Percentiles rank a stretch among this genome's conserved stretches.
These are phyloP conservation scores for Lasiosphaeris hirsuta DNA, from an alignment of 495 filamentous ascomycete genomes.

Conservation along the genomic window DNA sequence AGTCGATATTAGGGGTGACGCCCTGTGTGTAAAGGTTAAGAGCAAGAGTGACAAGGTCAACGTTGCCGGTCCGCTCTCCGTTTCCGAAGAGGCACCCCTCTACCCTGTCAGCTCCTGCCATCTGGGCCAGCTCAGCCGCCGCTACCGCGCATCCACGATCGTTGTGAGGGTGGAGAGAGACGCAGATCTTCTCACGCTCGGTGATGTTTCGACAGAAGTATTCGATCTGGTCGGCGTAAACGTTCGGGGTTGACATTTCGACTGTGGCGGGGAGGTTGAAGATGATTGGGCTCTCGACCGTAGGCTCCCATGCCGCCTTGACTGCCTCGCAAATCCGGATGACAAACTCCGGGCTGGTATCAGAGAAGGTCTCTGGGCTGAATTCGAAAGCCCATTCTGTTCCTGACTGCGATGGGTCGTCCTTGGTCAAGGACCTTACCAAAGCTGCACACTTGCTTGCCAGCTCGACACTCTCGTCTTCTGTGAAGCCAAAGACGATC, in stretches of 20 bases:
- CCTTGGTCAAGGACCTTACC: conserved; percentile 89
- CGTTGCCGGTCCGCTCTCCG: conserved; percentile 93
- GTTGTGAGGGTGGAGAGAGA: conserved; percentile 90
- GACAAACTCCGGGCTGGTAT: conserved; percentile 80
- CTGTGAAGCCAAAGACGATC: conserved; percentile 83
- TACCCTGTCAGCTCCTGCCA: conserved; percentile 95
- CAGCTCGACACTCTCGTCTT: conserved; percentile 75
- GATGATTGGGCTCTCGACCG: conserved; percentile 79
- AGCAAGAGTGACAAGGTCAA: conserved; percentile 90
- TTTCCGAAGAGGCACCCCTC: conserved; percentile 96
- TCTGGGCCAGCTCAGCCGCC: conserved; percentile 82
- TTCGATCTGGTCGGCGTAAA: conserved; percentile 96
- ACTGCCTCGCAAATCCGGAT: conserved; percentile 88
- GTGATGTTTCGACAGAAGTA: conserved; percentile 84
- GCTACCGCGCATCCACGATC: conserved; percentile 89
- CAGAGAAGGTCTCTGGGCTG: conserved; percentile 94
- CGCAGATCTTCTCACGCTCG: conserved; percentile 77
- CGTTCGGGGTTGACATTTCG: conserved; percentile 92
- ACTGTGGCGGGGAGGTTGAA: conserved; percentile 98
- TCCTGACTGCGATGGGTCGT: conserved; percentile 69
- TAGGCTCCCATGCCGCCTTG: conserved; percentile 91
- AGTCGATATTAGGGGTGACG: conserved; percentile 83
- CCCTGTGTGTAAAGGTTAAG: conserved; percentile 97
- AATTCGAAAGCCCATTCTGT: conserved; percentile 97
- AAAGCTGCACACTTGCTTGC: conserved; percentile 85